phyloP scores from a whole-genome alignment of 768 basidiomycete species.

The Boletus fagicola region DNA sequence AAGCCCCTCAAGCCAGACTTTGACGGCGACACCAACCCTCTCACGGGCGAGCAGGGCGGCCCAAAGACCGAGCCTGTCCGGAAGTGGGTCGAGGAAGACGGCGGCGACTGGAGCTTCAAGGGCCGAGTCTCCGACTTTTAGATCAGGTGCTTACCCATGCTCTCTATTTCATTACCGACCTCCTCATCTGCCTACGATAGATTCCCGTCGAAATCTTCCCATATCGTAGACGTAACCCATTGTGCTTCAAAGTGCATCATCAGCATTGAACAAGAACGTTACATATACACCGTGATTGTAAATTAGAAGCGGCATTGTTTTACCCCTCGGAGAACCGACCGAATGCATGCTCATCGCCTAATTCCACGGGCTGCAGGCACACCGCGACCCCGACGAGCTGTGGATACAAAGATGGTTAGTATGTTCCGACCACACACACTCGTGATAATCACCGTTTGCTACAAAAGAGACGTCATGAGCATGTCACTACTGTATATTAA shows the following conservation, averaged over 20 bases:
- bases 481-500: slow-evolving; percentile 6
- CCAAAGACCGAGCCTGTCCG: slow-evolving; percentile 83
- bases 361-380: slow-evolving; percentile 76
- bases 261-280: slow-evolving; percentile 8
- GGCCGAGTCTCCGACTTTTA: slow-evolving; percentile 87
- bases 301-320: slow-evolving; percentile 11
- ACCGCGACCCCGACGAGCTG: slow-evolving; percentile 87
- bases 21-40: slow-evolving; percentile 76
- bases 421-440: slow-evolving; percentile 6
- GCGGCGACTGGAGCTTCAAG: slow-evolving; percentile 89
- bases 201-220: not conserved
- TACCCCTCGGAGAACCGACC: not conserved
- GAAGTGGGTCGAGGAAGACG: slow-evolving; percentile 48
- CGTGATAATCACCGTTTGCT: slow-evolving; percentile 69
- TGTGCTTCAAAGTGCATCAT: slow-evolving; percentile 7
- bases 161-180: not conserved
- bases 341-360: slow-evolving; percentile 53
- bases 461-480: slow-evolving; percentile 24
- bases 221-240: not conserved
- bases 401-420: slow-evolving; percentile 15
- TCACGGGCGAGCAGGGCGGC: slow-evolving; percentile 82
- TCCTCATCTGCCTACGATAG: not conserved
- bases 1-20: slow-evolving; percentile 62
- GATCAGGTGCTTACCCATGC: slow-evolving; percentile 3
- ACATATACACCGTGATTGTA: slow-evolving; percentile 18